Conservation (phyloP, 352 stramenopile genomes). For the Pythium coloratum region DNA sequence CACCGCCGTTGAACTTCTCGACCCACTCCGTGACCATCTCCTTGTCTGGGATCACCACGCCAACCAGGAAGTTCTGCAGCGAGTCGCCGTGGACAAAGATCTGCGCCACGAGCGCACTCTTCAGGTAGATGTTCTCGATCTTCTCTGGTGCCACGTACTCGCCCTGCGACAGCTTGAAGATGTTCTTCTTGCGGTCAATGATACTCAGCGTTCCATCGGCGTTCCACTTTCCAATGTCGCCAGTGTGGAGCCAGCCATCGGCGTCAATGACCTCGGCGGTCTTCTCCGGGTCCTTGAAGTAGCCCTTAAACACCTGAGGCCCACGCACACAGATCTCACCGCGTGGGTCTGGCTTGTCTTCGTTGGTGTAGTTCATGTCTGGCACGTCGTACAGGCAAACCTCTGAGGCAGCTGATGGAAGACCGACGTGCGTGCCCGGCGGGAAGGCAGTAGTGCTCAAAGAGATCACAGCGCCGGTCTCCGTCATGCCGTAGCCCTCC, state of each 20-base stretch:
- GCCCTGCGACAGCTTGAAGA: too few relatives aligned
- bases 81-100: conserved; percentile 95
- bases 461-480: conserved; percentile 81
- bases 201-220: too few relatives aligned
- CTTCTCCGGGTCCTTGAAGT: conserved; percentile 92
- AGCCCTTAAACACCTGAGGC: conserved; percentile 82
- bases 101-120: conserved; percentile 88
- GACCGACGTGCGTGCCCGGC: conserved; percentile 87
- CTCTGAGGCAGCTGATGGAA: conserved; percentile 53
- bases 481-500: conserved; percentile 94
- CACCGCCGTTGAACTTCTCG: conserved; percentile 52
- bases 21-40: conserved; percentile 41
- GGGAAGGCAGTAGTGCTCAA: conserved; percentile 48
- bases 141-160: too few relatives aligned
- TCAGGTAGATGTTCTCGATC: conserved; percentile 37
- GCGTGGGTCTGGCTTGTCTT: conserved; percentile 47
- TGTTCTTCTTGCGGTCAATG: too few relatives aligned
- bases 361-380: conserved; percentile 94
- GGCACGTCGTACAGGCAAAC: conserved; percentile 91
- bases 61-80: conserved; percentile 90
- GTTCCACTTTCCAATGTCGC: too few relatives aligned
- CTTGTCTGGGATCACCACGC: conserved; percentile 81
- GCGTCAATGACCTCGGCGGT: conserved; percentile 88
- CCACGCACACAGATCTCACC: conserved; percentile 60
- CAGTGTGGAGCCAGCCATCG: too few relatives aligned